Base-by-base conservation (phyloP, 2,329 filamentous ascomycete genomes). In the Fusarium sp. region DNA sequence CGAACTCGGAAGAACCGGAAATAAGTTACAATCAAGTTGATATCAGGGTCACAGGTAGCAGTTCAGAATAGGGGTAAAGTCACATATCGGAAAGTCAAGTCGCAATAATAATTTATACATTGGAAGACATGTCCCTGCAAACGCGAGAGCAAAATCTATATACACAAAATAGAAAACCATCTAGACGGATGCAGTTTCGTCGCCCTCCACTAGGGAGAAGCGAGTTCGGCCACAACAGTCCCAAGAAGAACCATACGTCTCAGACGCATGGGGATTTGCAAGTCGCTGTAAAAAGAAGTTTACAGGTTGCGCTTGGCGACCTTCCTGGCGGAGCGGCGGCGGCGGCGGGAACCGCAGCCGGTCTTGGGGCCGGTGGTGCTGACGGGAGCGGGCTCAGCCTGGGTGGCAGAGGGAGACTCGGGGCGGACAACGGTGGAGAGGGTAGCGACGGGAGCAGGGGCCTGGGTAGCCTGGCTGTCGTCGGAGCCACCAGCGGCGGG, bases 151-250 rank as follows among this genome's bases (percentile, higher is more conserved):
- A 72, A 58, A 66, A 69, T 74, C 72, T 74, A 74, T 74, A 64
- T 74, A 74, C 67, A 69, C 65, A 46, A 69, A 69, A 74, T 67
- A 73, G 70, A 69, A 74, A 69, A 53, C 55, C 62, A 65, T 73
- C 61, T 71, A 57, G 27, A 53, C 34, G 61, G 68, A 66, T 66
- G 70, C 60, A 58, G 58, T 62, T 62, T 53, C 61, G 57, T 54
- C 53, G 46, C 71, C 23, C 25, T 71, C 69, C 68, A 46, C 68
- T 71, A 29, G 65, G 65, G 65, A 71, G 55, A 23, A 49, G 58
- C 49, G 44, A 72, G 59, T 63, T 36, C 31, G 54, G 25, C 44
- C 44, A 33, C 59, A 54, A 18, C 40, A 33, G 18, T n/a, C 38
- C 31, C 60, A 62, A 64, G 58, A 29, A 46, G 40, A 29, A 7